Evolutionary conservation across 2,329 filamentous ascomycete genomes (phyloP), one percentile per base, ranked within the genome.

Genomic region (Diaporthe eres): DNA sequence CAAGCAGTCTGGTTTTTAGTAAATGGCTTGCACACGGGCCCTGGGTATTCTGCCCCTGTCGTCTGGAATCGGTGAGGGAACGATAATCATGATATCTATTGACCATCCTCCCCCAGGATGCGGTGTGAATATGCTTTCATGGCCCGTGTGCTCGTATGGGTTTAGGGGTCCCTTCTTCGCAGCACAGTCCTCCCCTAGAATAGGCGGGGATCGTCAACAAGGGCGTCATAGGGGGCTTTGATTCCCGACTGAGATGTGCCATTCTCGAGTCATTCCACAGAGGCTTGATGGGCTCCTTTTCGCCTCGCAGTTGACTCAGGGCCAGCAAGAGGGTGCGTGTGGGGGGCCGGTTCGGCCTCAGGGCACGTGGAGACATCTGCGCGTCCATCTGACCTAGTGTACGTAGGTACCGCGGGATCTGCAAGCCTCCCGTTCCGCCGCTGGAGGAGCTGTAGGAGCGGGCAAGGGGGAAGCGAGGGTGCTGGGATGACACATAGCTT

Each of bases 141-240:
- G 65, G 65, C 19, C 65, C 65, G 65, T 68, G 65, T 53, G 65
- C 49, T 53, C 22, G 65, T 53, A 19, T 49, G 65, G 47, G 19
- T 39, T 68, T 68, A 68, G 65, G 49, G 65, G 65, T 53, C 65
- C 61, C 31, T 25, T 53, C 47, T 39, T 39, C 47, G 13, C 39
- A 53, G 47, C 47, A 68, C 28, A 39, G 63, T 68, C 63, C 47
- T 22, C 61, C 25, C 25, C 25, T 65, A 34, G 42, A 22, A 31
- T 4, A 0, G 44, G 47, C 22, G 17, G 63, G 63, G 63, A 68
- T 68, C 63, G 31, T 68, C 63, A 8, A 68, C 22, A 37, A 68
- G 15, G 63, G 44, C 63, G 63, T 68, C 63, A 68, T 68, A 53
- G 63, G 47, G 63, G 63, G 63, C 47, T 39, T 19, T 68, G 63